Base-by-base conservation (phyloP, 2,329 filamentous ascomycete species). In the Emergomyces africanus region DNA sequence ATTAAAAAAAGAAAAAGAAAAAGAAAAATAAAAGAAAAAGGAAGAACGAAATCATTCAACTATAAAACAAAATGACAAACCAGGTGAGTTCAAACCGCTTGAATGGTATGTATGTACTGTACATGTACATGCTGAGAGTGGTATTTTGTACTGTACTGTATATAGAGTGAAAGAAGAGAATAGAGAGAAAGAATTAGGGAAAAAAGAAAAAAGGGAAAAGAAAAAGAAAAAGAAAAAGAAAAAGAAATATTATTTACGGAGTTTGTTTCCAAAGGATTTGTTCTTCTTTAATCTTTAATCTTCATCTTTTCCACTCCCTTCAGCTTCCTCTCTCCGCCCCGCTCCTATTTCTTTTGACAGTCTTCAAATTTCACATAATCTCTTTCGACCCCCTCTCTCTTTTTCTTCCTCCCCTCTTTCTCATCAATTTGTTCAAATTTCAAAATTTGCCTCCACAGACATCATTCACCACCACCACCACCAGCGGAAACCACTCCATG, bases 141-240 rank as follows among this genome's bases (percentile, higher is more conserved):
- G 30, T 30, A n/a, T 28, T 35, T 35, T 35, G 33, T 35, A 35
- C 33, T 35, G 33, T 35, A 35, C 33, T 35, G 4, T 5, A 51
- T 30, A 30, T 30, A 30, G 3, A 30, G 3, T 6, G 30, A 30
- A 30, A 30, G 30, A 30, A 30, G 30, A 50, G 58, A 63, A 54
- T 57, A 62, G 59, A 54, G 59, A 56, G 30, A 42, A 57, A 58
- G 48, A 33, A 54, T n/a, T n/a, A n/a, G n/a, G n/a, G n/a, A n/a
- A n/a, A n/a, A n/a, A n/a, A n/a, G n/a, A n/a, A 42, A 28, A 53
- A 57, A 23, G 20, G 59, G 57, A 35, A 57, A 60, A 33, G 9
- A 37, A 42, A 55, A 57, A 57, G 56, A 50, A 50, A 44, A 60
- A 6, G 14, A 23, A 53, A 30, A 59, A 44, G 18, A 33, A 54